Evolutionary conservation across 345 rosid genomes (phyloP).

Genomic region (Aegle marmelos): DNA sequence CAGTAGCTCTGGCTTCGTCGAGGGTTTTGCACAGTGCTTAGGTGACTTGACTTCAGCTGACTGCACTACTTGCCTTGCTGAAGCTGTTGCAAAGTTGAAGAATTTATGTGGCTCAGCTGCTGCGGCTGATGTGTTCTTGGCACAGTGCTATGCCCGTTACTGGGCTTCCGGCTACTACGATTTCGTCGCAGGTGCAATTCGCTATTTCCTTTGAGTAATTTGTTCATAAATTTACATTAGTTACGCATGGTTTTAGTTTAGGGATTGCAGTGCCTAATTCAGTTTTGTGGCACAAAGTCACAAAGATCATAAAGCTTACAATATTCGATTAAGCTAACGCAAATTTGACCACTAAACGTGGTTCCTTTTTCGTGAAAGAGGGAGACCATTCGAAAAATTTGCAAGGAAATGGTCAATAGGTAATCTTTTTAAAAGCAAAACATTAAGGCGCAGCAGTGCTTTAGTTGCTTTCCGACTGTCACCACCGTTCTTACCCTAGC

Average conservation of each 20-base stretch:
- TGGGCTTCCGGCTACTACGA: conserved; percentile 88
- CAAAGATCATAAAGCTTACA: background rate
- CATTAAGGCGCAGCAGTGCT: conserved; percentile 13
- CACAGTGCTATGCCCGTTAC: conserved; percentile 80
- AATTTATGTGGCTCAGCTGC: conserved; percentile 77
- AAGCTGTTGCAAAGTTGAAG: conserved; percentile 59
- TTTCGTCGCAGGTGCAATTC: conserved; percentile 47
- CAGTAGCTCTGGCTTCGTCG: conserved; percentile 71
- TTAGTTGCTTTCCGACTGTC: conserved; percentile 23
- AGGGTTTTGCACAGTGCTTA: conserved; percentile 85
- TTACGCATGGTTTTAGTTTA: too few relatives aligned
- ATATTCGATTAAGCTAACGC: background rate
- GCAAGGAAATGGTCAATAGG: conserved; percentile 10
- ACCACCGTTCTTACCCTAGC: background rate
- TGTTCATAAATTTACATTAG: too few relatives aligned
- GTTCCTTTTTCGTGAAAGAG: background rate
- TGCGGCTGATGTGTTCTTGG: conserved; percentile 76
- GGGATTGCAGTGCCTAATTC: too few relatives aligned
- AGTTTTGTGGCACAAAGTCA: background rate
- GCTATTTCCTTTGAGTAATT: too few relatives aligned
- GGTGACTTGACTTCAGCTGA: conserved; percentile 65
- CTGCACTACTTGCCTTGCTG: conserved; percentile 64
- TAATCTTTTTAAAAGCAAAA: conserved; percentile 27
- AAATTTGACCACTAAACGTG: background rate
- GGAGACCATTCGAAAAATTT: background rate